Evolutionary conservation across 1,139 yeast species (phyloP).

Genomic region (Wickerhamiella pararugosa): DNA sequence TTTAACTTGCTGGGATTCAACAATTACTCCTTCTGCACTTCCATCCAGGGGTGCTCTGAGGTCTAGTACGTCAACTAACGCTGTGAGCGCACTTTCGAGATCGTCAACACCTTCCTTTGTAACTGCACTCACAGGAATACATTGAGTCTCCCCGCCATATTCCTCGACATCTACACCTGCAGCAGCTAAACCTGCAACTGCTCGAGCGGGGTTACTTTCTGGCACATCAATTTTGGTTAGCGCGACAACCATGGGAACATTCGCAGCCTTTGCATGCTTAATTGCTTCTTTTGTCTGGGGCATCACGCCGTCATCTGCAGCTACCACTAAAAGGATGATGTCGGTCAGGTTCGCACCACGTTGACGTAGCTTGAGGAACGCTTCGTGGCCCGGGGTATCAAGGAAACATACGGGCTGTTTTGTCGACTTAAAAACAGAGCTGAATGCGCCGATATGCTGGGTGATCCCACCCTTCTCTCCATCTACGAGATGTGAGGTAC

Average conservation of each 20-base stretch:
- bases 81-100: constrained; percentile 74
- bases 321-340: constrained; percentile 84
- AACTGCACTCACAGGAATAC: constrained; percentile 74
- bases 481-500: constrained; percentile 70
- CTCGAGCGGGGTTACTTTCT: constrained; percentile 56
- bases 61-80: constrained; percentile 73
- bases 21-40: constrained; percentile 72
- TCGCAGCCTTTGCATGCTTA: constrained; percentile 73
- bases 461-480: constrained; percentile 95
- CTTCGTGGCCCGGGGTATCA: constrained; percentile 98
- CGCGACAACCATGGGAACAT: constrained; percentile 81
- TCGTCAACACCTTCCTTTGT: constrained; percentile 79
- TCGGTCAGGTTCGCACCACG: constrained; percentile 94
- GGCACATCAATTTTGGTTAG: constrained; percentile 83
- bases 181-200: constrained; percentile 58
- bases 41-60: constrained; percentile 46
- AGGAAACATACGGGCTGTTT: constrained; percentile 70
- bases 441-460: constrained; percentile 95
- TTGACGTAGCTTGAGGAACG: constrained; percentile 89
- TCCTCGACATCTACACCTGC: constrained; percentile 79
- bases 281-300: constrained; percentile 96
- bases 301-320: constrained; percentile 96
- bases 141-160: constrained; percentile 91
- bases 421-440: constrained; percentile 61
- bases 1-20: constrained; percentile 71